Evolutionary conservation across 2,329 filamentous ascomycete genomes (phyloP), one percentile per base, ranked within the genome.

Genomic region (Nemania serpens): DNA sequence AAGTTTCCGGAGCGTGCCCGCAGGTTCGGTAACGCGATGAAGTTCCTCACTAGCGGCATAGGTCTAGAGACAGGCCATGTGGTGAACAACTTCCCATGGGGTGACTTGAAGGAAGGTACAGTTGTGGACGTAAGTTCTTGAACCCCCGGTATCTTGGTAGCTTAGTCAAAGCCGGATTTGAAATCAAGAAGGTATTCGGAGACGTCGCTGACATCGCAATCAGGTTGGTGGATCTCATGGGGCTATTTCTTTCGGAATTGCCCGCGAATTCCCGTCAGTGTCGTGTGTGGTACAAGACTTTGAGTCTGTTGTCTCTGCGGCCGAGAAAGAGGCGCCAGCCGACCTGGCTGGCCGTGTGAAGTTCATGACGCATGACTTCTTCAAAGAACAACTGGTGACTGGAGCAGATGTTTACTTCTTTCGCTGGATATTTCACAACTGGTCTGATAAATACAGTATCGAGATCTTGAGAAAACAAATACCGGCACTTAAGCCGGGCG

Each of bases 221-320:
- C 22, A 69, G 65, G 62, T 68, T 7, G 68, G 65, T 15, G 59
- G 65, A 22, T 66, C 63, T 12, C 63, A 65, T 42, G 61, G 64
- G 2, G 56, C 62, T 22, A 63, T 39, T 3, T 64, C 46, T 41
- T 57, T 65, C 41, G 56, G 52, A 1, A 62, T 68, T 18, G 61
- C 62, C 1, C 54, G 45, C 11, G 15, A 52, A n/a, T 62, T 62
- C 37, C 62, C 62, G 1, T 34, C 13, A 0, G 17, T 66, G 5
- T 59, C 59, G 15, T 68, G 62, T 10, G 52, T 68, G 1, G 70
- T 58, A 69, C 77, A 67, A 72, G 79, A 68, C 37, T 55, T 68
- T 3, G 63, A 59, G n/a, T 49, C 56, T 5, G 61, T 68, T 1
- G 53, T 68, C 15, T 22, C 9, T 1, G 64, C 33, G 1, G 66